Conservation (phyloP, 805 yeast genomes). For the Kuraishia capsulata region DNA sequence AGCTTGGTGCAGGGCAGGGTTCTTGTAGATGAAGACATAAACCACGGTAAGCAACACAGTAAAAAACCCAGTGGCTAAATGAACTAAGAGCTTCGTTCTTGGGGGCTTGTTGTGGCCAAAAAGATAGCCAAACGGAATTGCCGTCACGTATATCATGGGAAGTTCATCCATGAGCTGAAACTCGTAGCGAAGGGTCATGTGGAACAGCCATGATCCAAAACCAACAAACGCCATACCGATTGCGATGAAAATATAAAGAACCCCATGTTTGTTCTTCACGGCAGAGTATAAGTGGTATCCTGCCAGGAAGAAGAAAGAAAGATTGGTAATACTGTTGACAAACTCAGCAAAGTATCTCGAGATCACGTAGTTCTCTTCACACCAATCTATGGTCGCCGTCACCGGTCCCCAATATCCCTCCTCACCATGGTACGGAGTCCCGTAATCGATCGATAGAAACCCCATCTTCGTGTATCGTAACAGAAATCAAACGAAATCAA, state of each 20-base stretch:
- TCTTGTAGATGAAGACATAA: slow-evolving; percentile 57
- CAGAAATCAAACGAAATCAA: too few relatives aligned
- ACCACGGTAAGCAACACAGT: slow-evolving; percentile 49
- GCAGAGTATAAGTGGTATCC: slow-evolving; percentile 41
- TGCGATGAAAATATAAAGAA: slow-evolving; percentile 61
- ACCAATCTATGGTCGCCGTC: slow-evolving; percentile 97
- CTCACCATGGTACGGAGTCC: background rate
- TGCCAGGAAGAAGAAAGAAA: slow-evolving; percentile 22
- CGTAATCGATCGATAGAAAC: background rate
- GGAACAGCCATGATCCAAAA: slow-evolving; percentile 89
- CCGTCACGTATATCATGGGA: slow-evolving; percentile 98
- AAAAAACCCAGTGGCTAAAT: slow-evolving; percentile 17
- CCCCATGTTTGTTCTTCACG: slow-evolving; percentile 50
- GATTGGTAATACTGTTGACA: slow-evolving; percentile 76
- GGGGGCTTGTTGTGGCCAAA: slow-evolving; percentile 20
- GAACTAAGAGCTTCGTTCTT: slow-evolving; percentile 9
- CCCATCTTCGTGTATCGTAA: too few relatives aligned
- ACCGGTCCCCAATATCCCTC: slow-evolving; percentile 71
- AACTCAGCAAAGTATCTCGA: slow-evolving; percentile 84
- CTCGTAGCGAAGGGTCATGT: slow-evolving; percentile 87
- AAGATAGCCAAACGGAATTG: slow-evolving; percentile 61
- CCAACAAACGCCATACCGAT: slow-evolving; percentile 86
- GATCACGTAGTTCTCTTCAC: slow-evolving; percentile 93
- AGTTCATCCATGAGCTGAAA: slow-evolving; percentile 90
- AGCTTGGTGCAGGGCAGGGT: slow-evolving; percentile 85